Evolutionary conservation across 441 rosid genomes (phyloP), one percentile per base, ranked within the genome.

Genomic region (Kokia cookei): DNA sequence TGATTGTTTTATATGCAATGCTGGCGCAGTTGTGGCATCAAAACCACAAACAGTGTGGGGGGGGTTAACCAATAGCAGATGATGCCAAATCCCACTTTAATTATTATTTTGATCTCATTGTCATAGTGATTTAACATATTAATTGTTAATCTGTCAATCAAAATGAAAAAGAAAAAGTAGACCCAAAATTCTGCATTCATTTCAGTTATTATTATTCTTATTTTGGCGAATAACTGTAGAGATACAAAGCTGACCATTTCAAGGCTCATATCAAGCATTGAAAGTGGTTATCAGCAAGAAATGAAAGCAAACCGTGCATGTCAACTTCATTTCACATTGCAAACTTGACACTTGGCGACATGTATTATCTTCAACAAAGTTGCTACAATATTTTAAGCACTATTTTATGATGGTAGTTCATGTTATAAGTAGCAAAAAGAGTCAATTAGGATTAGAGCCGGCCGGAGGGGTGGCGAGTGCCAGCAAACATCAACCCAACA

Each of bases 41-140:
- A 70, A 65, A 72, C 84, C 88, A 76, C 86, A 69, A 26, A 75
- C 35, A 73, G 65, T 59, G 73, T 42, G 79, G 69, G 63, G 69
- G 63, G 62, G 54, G 65, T 72, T 81, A 75, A 75, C 61, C 63
- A 68, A 62, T 69, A 53, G 69, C 83, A 74, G 19, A 76, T 85
- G 87, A 87, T 77, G 84, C 72, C 84, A 76, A 69, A 27, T 75
- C 77, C 86, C 88, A 85, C 90, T 86, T 83, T 48, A 57, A 50
- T 77, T 72, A 76, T 83, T 60, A 1, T 29, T 27, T 15, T 12
- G 3, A 68, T 71, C 71, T 67, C 76, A 78, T 75, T 81, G 71
- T 82, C 77, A 60, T 71, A 73, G 79, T 84, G 89, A 78, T 12
- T 12, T 32, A 9, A 37, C 29, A 14, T 24, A 27, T 68, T 19